Conservation (phyloP, 805 yeast genomes). For the Scheffersomyces ergatensis region DNA sequence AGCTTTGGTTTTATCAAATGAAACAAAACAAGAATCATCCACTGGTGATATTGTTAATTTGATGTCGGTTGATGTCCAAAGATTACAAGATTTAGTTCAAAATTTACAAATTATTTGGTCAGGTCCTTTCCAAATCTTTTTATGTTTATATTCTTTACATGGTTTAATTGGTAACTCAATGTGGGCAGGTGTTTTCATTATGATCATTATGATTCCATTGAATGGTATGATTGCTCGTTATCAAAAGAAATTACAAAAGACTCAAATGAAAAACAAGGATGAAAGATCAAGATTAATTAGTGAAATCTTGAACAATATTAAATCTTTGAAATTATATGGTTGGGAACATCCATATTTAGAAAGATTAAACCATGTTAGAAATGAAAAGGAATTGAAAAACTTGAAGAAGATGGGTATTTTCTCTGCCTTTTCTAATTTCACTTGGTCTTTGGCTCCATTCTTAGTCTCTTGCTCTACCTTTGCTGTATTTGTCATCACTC, state of each 20-base stretch:
- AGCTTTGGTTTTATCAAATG: slow-evolving; percentile 66
- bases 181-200: slow-evolving; percentile 91
- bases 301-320: slow-evolving; percentile 87
- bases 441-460: slow-evolving; percentile 86
- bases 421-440: slow-evolving; percentile 67
- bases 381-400: slow-evolving; percentile 78
- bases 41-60: slow-evolving; percentile 93
- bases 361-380: slow-evolving; percentile 77
- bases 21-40: slow-evolving; percentile 65
- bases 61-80: slow-evolving; percentile 91
- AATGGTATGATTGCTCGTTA: slow-evolving; percentile 66
- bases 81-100: slow-evolving; percentile 80
- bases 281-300: slow-evolving; percentile 85
- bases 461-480: slow-evolving; percentile 88
- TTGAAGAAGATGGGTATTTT: slow-evolving; percentile 71
- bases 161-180: slow-evolving; percentile 79
- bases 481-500: slow-evolving; percentile 67
- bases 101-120: slow-evolving; percentile 84
- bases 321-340: slow-evolving; percentile 88
- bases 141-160: slow-evolving; percentile 74
- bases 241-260: slow-evolving; percentile 72
- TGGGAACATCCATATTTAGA: slow-evolving; percentile 89
- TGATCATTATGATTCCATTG: slow-evolving; percentile 75
- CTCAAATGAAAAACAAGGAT: slow-evolving; percentile 89
- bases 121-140: slow-evolving; percentile 82